Conservation (phyloP, 768 basidiomycete genomes). For the Leccinellum rugosiceps region DNA sequence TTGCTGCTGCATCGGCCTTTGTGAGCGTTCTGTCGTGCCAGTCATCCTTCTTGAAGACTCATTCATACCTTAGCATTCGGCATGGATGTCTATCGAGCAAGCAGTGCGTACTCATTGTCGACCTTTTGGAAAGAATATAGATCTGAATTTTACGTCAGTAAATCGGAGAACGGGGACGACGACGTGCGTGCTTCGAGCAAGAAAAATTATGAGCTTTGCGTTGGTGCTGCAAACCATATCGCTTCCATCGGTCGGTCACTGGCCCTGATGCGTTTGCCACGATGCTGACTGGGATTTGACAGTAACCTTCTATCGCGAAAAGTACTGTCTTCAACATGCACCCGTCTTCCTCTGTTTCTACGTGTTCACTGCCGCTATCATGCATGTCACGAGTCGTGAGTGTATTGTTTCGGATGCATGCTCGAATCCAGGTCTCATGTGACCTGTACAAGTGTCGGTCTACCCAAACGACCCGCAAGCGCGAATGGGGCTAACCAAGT, state of each 20-base stretch:
- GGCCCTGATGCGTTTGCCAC: neutral
- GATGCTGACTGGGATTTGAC: conserved; percentile 4
- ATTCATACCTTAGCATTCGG: conserved; percentile 22
- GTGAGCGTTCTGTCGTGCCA: conserved; percentile 40
- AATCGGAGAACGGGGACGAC: conserved; percentile 45
- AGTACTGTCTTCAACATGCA: conserved; percentile 56
- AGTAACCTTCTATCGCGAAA: conserved; percentile 62
- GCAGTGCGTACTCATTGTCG: conserved; percentile 29
- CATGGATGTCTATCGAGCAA: conserved; percentile 32
- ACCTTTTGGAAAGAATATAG: neutral
- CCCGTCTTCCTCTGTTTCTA: conserved; percentile 77
- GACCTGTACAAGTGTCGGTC: conserved; percentile 47
- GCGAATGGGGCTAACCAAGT: conserved; percentile 56
- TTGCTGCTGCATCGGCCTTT: conserved; percentile 76
- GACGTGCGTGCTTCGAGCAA: conserved; percentile 54
- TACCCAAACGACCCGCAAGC: conserved; percentile 71
- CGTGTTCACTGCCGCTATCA: conserved; percentile 74
- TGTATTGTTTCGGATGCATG: conserved; percentile 9
- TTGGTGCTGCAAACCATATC: conserved; percentile 75
- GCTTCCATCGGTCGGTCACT: conserved; percentile 55
- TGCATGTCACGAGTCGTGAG: conserved; percentile 74
- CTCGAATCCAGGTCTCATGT: neutral
- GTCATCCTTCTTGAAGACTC: conserved; percentile 1
- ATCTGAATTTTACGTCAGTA: conserved; percentile 18
- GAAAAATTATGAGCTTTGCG: conserved; percentile 71